phyloP scores from a whole-genome alignment of 345 rosid species.

The Populus simonii region DNA sequence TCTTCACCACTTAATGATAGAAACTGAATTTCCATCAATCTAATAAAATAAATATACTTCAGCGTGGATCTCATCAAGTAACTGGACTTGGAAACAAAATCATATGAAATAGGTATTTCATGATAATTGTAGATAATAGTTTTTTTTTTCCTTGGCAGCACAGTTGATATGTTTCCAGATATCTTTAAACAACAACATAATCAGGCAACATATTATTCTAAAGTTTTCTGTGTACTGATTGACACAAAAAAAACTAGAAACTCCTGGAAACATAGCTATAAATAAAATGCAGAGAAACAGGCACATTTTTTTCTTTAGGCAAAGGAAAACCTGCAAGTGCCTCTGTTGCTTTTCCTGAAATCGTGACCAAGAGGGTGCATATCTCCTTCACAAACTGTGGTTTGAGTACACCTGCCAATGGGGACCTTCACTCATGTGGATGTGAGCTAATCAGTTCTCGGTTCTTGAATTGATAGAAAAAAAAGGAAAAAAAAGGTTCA shows the following conservation, averaged over 20 bases:
- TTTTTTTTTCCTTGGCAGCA: not conserved
- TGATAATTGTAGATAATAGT: not conserved
- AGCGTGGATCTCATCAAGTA: not conserved
- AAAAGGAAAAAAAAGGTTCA: conserved; percentile 5
- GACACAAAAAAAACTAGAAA: not conserved
- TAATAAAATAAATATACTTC: not conserved
- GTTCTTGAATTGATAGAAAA: not conserved
- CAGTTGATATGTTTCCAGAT: not conserved
- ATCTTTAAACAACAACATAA: not conserved
- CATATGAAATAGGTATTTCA: not conserved
- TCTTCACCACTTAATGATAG: not conserved
- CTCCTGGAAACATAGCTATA: too few relatives aligned
- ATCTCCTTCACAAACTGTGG: conserved; percentile 48
- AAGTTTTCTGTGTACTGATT: not conserved
- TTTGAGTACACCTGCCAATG: conserved; percentile 52
- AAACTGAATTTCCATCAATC: conserved; percentile 1
- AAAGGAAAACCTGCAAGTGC: conserved; percentile 45
- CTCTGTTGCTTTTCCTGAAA: conserved; percentile 45
- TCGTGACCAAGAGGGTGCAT: conserved; percentile 56
- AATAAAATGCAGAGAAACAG: conserved; percentile 15
- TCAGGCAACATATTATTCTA: not conserved
- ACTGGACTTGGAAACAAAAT: not conserved
- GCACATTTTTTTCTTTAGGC: not conserved
- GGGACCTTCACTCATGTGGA: conserved; percentile 46
- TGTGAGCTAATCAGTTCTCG: conserved; percentile 25